These are phyloP conservation scores for Cercospora nicotianae DNA, from an alignment of 2,329 filamentous ascomycete species.

Conservation along the genomic window DNA sequence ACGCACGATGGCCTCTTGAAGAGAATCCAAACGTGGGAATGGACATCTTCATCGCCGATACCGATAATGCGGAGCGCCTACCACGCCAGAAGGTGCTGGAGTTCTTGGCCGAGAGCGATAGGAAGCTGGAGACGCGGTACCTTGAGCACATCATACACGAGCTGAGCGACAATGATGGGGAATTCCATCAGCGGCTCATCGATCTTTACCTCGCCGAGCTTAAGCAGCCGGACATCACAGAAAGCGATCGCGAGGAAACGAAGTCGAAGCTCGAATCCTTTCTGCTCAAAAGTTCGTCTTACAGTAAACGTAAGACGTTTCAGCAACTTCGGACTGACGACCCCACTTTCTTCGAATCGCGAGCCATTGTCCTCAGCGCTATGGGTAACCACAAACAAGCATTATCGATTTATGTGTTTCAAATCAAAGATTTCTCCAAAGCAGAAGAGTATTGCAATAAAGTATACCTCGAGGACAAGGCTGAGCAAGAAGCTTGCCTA, in stretches of 20 bases:
- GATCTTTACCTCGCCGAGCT: conserved; percentile 66
- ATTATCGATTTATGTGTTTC: conserved; percentile 96
- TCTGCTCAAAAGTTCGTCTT: conserved; percentile 72
- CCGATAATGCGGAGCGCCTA: conserved; percentile 88
- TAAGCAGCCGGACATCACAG: conserved; percentile 37
- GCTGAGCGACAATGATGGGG: conserved; percentile 77
- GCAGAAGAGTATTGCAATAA: conserved; percentile 98
- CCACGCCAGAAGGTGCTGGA: conserved; percentile 72
- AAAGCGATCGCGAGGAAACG: conserved; percentile 40
- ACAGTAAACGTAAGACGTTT: conserved; percentile 67
- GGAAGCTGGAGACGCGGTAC: conserved; percentile 73
- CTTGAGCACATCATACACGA: conserved; percentile 89
- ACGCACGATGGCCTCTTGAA: conserved; percentile 81
- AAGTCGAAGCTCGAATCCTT: conserved; percentile 69
- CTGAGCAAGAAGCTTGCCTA: conserved; percentile 35
- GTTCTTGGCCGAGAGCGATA: conserved; percentile 71
- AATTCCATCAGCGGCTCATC: conserved; percentile 83
- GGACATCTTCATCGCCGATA: conserved; percentile 91
- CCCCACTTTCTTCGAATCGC: conserved; percentile 80
- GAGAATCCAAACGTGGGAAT: conserved; percentile 74
- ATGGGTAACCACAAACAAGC: conserved; percentile 96
- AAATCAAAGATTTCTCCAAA: conserved; percentile 80
- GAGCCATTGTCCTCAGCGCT: conserved; percentile 87
- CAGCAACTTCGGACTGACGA: conserved; percentile 77
- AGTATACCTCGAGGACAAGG: conserved; percentile 61